A percentile compares a stretch with the other conserved stretches of the same genome.
These are phyloP conservation scores for Hirschioporus abietinus DNA, from an alignment of 768 basidiomycete genomes.

Conservation along the genomic window DNA sequence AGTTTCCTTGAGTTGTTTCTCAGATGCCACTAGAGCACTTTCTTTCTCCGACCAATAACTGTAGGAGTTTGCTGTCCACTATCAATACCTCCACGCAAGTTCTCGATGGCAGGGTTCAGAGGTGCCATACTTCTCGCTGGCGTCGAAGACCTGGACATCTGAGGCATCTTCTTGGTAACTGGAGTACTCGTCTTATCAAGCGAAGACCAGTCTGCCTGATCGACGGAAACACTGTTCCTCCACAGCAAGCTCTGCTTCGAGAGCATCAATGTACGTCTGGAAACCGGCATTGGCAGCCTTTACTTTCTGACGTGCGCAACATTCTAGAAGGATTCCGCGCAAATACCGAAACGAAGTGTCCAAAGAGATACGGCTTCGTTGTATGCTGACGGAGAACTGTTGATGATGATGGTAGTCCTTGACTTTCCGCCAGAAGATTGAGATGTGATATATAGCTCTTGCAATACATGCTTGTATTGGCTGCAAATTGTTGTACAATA, in stretches of 20 bases:
- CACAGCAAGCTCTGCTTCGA: constrained; percentile 90
- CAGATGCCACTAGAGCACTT: constrained; percentile 67
- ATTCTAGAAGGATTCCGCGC: too few relatives aligned
- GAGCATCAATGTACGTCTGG: constrained; percentile 78
- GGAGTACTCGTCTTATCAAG: constrained; percentile 51
- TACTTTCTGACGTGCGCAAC: too few relatives aligned
- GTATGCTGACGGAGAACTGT: too few relatives aligned
- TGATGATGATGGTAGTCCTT: too few relatives aligned
- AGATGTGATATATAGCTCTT: too few relatives aligned
- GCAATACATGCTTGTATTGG: too few relatives aligned
- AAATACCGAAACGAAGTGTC: too few relatives aligned
- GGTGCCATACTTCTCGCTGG: constrained; percentile 68
- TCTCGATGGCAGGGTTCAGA: constrained; percentile 61
- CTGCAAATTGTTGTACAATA: too few relatives aligned
- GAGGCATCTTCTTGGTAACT: constrained; percentile 36
- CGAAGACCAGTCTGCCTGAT: constrained; percentile 78
- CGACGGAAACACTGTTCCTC: constrained; percentile 83
- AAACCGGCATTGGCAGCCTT: too few relatives aligned
- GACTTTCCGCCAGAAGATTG: too few relatives aligned
- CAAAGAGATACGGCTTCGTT: too few relatives aligned
- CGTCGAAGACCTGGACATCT: constrained; percentile 62
- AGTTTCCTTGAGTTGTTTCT: constrained; percentile 88
- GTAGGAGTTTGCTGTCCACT: constrained; percentile 93
- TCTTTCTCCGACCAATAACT: constrained; percentile 81
- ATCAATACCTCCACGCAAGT: constrained; percentile 67